Conservation (phyloP, 2,329 filamentous ascomycete genomes). For the Sphaerulina vaccinii region DNA sequence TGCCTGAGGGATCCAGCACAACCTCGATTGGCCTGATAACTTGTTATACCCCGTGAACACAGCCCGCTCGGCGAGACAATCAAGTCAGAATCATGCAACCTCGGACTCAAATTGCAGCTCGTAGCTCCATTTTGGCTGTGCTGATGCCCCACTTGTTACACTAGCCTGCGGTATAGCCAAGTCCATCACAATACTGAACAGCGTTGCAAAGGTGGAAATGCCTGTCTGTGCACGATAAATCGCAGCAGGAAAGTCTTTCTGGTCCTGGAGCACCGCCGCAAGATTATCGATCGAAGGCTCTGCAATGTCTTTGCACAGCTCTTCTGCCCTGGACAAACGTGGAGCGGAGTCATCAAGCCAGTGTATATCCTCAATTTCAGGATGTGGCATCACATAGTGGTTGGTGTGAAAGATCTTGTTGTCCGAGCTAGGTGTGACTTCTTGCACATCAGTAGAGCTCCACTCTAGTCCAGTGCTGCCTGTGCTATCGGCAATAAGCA, state of each 20-base stretch:
- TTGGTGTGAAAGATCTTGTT: constrained; percentile 46
- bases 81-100: too few relatives aligned
- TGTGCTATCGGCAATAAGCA: constrained; percentile 52
- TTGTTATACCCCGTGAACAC: too few relatives aligned
- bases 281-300: background rate
- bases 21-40: too few relatives aligned
- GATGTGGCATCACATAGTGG: constrained; percentile 43
- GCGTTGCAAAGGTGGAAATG: constrained; percentile 27
- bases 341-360: constrained; percentile 45
- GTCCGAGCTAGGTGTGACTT: constrained; percentile 35
- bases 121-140: constrained; percentile 29
- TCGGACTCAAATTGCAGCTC: background rate
- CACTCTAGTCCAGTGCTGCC: constrained; percentile 54
- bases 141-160: constrained; percentile 35
- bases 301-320: constrained; percentile 24
- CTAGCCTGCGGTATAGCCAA: constrained; percentile 29
- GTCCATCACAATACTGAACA: constrained; percentile 43
- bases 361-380: constrained; percentile 41
- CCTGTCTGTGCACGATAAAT: constrained; percentile 35
- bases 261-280: constrained; percentile 16
- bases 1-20: too few relatives aligned
- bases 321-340: constrained; percentile 41
- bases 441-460: constrained; percentile 36
- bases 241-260: constrained; percentile 40
- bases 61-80: too few relatives aligned